A percentile compares a stretch with the other conserved stretches of the same genome.
Evolutionary conservation across 2,329 filamentous ascomycete species (phyloP).

Genomic region (Exophiala sp.): DNA sequence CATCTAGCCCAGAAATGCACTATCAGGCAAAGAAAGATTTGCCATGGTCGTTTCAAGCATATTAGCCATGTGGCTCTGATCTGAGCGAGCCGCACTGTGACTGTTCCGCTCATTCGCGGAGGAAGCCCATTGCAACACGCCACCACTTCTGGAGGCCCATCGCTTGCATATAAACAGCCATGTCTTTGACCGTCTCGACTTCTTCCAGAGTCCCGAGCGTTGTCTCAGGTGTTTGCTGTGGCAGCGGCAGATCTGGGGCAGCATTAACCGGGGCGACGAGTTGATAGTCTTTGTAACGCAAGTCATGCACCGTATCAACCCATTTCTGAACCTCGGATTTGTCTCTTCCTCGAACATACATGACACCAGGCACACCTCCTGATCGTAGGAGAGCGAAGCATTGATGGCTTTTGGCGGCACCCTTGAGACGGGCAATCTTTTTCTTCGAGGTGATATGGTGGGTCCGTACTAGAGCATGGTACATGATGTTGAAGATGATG

Average conservation of each 20-base stretch:
- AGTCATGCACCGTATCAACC: constrained; percentile 57
- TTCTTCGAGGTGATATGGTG: constrained; percentile 78
- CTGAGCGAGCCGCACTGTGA: too few species aligned
- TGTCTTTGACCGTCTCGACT: constrained; percentile 58
- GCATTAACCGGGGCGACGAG: constrained; percentile 51
- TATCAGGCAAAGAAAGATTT: too few species aligned
- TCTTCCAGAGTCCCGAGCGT: constrained; percentile 45
- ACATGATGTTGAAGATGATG: too few species aligned
- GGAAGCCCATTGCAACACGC: constrained; percentile 59
- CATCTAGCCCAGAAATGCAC: too few species aligned
- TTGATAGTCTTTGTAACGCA: constrained; percentile 69
- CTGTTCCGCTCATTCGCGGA: constrained; percentile 19
- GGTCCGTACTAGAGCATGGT: constrained; percentile 64
- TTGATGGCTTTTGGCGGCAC: constrained; percentile 54
- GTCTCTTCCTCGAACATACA: constrained; percentile 64
- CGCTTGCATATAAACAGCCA: constrained; percentile 56
- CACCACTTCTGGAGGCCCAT: constrained; percentile 60
- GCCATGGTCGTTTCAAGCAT: too few species aligned
- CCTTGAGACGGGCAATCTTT: constrained; percentile 61
- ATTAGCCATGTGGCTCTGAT: too few species aligned
- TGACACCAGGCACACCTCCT: constrained; percentile 66
- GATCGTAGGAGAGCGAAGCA: constrained; percentile 61
- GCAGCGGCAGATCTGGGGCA: constrained; percentile 24
- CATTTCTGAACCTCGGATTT: constrained; percentile 53
- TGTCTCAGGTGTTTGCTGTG: not conserved